Conservation (phyloP, 257 asterid species). For the Gynochthodes officinalis region DNA sequence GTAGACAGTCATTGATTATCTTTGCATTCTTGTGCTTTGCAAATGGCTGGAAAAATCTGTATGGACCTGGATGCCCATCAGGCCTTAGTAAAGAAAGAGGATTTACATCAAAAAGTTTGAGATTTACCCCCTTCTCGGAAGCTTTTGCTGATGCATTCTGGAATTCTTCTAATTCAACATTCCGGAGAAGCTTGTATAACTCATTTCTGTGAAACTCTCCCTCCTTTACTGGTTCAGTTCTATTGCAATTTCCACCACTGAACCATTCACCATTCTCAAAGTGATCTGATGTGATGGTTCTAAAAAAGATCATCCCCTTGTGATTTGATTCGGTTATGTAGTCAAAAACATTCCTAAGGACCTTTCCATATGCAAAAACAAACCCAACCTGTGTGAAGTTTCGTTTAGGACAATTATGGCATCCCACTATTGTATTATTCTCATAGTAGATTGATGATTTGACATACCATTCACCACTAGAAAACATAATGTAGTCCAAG, state of each 20-base stretch:
- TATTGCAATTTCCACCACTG: constrained; percentile 61
- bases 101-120: constrained; percentile 53
- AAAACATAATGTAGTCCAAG: constrained; percentile 57
- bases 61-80: constrained; percentile 87
- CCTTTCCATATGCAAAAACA: constrained; percentile 51
- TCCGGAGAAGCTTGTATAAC: constrained; percentile 38
- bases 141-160: constrained; percentile 38
- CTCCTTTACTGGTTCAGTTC: constrained; percentile 48
- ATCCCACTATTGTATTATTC: constrained; percentile 45
- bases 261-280: constrained; percentile 75
- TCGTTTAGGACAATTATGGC: constrained; percentile 56
- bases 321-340: constrained; percentile 45
- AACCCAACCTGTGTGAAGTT: constrained; percentile 61
- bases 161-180: constrained; percentile 50
- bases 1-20: constrained; percentile 65
- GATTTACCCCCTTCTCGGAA: constrained; percentile 41
- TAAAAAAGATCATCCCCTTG: constrained; percentile 46
- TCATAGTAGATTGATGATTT: constrained; percentile 65
- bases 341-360: constrained; percentile 45
- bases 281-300: constrained; percentile 67
- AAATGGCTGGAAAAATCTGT: constrained; percentile 58
- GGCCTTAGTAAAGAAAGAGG: constrained; percentile 67
- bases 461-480: constrained; percentile 70
- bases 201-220: constrained; percentile 47
- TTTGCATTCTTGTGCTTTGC: constrained; percentile 33